Percentiles rank a stretch among this genome's conserved stretches.
Conservation (phyloP, 345 rosid species). For the Pistacia atlantica region DNA sequence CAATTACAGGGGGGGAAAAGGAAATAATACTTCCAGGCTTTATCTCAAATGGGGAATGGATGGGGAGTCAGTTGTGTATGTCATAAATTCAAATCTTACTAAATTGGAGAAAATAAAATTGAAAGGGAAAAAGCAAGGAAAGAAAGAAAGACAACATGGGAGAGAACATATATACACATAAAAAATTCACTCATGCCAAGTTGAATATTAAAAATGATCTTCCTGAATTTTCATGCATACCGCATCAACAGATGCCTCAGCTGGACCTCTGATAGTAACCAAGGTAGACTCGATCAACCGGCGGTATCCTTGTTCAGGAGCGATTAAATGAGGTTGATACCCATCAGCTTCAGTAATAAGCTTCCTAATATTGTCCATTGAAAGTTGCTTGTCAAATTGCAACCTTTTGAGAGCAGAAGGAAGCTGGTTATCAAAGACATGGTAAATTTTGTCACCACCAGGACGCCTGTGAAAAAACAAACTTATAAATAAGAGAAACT, state of each 20-base stretch:
- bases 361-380: slow-evolving; percentile 97
- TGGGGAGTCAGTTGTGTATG: too few species aligned
- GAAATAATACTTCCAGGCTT: too few species aligned
- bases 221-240: slow-evolving; percentile 43
- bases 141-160: background rate
- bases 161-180: background rate
- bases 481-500: slow-evolving; percentile 3
- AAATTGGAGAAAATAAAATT: background rate
- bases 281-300: slow-evolving; percentile 95
- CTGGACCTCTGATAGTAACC: slow-evolving; percentile 91
- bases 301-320: slow-evolving; percentile 99
- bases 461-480: slow-evolving; percentile 65
- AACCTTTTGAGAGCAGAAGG: slow-evolving; percentile 98
- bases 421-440: slow-evolving; percentile 96
- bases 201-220: background rate
- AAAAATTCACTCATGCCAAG: background rate
- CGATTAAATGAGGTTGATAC: slow-evolving; percentile 97
- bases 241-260: slow-evolving; percentile 99
- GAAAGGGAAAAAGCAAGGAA: background rate
- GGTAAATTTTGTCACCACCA: slow-evolving; percentile 95
- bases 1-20: too few species aligned
- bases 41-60: too few species aligned
- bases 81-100: background rate
- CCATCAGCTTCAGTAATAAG: slow-evolving; percentile 99
- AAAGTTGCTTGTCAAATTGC: slow-evolving; percentile 96